Base-by-base conservation (phyloP, 495 filamentous ascomycete genomes). In the Aspergillus hancockii region DNA sequence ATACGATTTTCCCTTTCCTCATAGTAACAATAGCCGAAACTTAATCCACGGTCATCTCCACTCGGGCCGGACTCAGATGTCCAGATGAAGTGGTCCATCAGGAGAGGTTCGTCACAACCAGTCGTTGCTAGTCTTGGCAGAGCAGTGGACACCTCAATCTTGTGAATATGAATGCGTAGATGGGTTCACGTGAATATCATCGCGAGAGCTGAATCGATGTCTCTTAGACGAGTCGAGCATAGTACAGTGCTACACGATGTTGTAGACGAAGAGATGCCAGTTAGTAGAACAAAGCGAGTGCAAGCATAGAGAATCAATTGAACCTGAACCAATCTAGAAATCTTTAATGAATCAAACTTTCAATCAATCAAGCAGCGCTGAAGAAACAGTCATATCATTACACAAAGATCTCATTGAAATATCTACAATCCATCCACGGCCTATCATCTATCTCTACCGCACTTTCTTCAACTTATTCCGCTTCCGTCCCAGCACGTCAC, bases 401-500 rank as follows among this genome's bases (percentile, higher is more conserved):
- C 34, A 50, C n/a, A 59, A 43, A 47, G 43, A 47, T 12, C 18
- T 22, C 43, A 3, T 12, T 10, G 43, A 12, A 23, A 46, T 32
- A 46, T 22, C 2, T 21, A 40, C 50, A 45, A 53, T 16, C 23
- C 18, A 49, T 54, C 12, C 19, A 23, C 10, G 12, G 7, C 8
- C 41, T 38, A 59, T 6, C 22, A 49, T 40, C 56, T 71, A 38
- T 3, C 8, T 14, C 59, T 62, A 79, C 58, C 75, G 68, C 23
- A 77, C 71, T 65, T 79, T 79, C 67, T 78, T 78, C 61, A 80
- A 60, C 66, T 75, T 79, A 55, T 79, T 76, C 38, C 70, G 66
- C 66, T 75, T 77, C 19, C 75, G 64, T 28, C 78, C 78, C 54
- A 78, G 54, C n/a, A 97, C 90, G 72, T 97, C 92, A 63, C 88